Percentiles rank a stretch among this genome's conserved stretches.
Evolutionary conservation across 768 basidiomycete genomes (phyloP).

Genomic region (Mrakia gelida): DNA sequence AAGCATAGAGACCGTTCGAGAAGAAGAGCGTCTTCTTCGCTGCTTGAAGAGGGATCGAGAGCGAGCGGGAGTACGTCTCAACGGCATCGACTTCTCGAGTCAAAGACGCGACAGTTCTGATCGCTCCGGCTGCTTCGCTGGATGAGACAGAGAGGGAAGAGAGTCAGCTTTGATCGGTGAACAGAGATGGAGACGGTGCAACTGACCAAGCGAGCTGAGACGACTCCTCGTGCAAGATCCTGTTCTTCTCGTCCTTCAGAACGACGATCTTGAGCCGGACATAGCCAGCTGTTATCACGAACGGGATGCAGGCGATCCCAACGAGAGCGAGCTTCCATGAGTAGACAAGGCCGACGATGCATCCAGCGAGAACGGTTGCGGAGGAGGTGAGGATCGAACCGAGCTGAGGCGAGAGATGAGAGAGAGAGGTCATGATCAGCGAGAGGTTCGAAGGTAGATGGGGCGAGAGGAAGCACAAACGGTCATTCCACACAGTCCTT

Average conservation of each 20-base stretch:
- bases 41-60: constrained; percentile 64
- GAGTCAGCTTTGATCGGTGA: too few species aligned
- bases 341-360: constrained; percentile 65
- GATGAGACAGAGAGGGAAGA: too few species aligned
- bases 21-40: constrained; percentile 61
- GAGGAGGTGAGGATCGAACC: constrained; percentile 68
- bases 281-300: constrained; percentile 52
- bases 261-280: constrained; percentile 85
- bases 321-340: constrained; percentile 76
- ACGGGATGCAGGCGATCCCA: constrained; percentile 53
- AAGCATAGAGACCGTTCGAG: constrained; percentile 54
- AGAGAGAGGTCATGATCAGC: too few species aligned
- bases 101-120: constrained; percentile 82
- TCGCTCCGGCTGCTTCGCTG: constrained; percentile 72
- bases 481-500: constrained; percentile 6
- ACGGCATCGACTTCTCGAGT: constrained; percentile 80
- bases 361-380: constrained; percentile 52
- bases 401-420: too few species aligned
- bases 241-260: constrained; percentile 69
- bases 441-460: too few species aligned
- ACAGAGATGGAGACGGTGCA: too few species aligned
- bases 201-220: constrained; percentile 56
- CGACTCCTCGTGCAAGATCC: constrained; percentile 68
- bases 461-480: too few species aligned
- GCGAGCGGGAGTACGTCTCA: constrained; percentile 56